These are phyloP conservation scores for Tulasnella sp. DNA, from an alignment of 768 basidiomycete genomes.

Conservation along the genomic window DNA sequence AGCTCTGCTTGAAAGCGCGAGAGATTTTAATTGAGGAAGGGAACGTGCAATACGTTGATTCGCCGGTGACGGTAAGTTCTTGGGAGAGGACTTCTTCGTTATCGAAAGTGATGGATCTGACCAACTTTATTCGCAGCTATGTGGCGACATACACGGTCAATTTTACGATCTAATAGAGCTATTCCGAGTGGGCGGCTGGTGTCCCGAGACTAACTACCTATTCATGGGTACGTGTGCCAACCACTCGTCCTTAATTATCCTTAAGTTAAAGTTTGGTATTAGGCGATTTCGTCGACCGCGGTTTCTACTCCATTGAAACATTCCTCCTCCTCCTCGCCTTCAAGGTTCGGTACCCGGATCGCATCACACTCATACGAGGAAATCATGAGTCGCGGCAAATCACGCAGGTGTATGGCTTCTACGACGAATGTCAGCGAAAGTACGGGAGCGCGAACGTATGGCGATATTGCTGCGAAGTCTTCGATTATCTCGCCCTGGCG, in stretches of 20 bases:
- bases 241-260: constrained; percentile 25
- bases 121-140: constrained; percentile 26
- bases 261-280: no score
- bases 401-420: constrained; percentile 90
- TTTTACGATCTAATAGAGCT: constrained; percentile 61
- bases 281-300: constrained; percentile 98
- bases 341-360: constrained; percentile 95
- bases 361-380: constrained; percentile 91
- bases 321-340: constrained; percentile 88
- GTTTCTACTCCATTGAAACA: constrained; percentile 94
- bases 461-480: constrained; percentile 98
- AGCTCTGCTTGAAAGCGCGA: constrained; percentile 88
- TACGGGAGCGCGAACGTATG: constrained; percentile 91
- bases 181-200: constrained; percentile 70
- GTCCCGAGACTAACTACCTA: constrained; percentile 87
- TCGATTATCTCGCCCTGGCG: constrained; percentile 89
- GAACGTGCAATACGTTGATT: constrained; percentile 92
- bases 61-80: constrained; percentile 64
- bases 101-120: no score
- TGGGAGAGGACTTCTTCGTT: background rate
- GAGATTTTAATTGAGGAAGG: constrained; percentile 97
- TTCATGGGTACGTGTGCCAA: constrained; percentile 59
- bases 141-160: constrained; percentile 41
- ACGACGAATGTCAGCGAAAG: constrained; percentile 94
- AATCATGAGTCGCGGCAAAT: constrained; percentile 98